Base-by-base conservation (phyloP, 495 filamentous ascomycete species). In the Podospora comata region DNA sequence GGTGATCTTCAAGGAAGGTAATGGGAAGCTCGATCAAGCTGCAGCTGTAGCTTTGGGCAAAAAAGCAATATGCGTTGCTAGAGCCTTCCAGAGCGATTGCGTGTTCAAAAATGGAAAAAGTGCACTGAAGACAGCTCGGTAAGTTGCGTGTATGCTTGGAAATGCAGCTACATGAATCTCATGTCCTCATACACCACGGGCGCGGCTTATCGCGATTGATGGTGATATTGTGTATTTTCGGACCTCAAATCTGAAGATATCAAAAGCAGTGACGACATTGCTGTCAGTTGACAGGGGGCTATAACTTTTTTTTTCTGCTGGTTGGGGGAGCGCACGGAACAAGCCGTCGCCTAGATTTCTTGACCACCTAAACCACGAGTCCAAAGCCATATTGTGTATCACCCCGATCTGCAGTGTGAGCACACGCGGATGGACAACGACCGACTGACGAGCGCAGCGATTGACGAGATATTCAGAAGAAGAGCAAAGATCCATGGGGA, bases 261-360 rank as follows among this genome's bases (percentile, higher is more conserved):
- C 39, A 48, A 53, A 53, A 32, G 32, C 57, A 30, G 63, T 69
- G 67, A 69, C 67, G 67, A 69, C 67, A 69, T 69, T 28, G 61
- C 32, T 54, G 62, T 62, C 39, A n/a, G 56, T 58, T 18, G 60
- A 32, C 39, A 63, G 65, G 65, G 65, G 58, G 34, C 19, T 16
- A 11, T 11, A 65, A 30, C 56, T 55, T 58, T 48, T 48, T 48
- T 48, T 18, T 48, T 48, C 39, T 48, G 13, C 39, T 48, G 39
- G 39, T 9, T 9, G 39, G 0, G 39, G 13, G 39, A 16, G 39
- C 39, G 39, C 39, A 48, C 39, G 39, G 39, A 48, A 48, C 39
- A 48, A 48, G 39, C 39, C 39, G 39, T 2, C 15, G 39, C 39
- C 39, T 48, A 16, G 39, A 48, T 11, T 3, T 32, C 30, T 32